A percentile compares a stretch with the other conserved stretches of the same genome.
Conservation (phyloP, 192 early-diverging fungal species). For the Coemansia sp. region DNA sequence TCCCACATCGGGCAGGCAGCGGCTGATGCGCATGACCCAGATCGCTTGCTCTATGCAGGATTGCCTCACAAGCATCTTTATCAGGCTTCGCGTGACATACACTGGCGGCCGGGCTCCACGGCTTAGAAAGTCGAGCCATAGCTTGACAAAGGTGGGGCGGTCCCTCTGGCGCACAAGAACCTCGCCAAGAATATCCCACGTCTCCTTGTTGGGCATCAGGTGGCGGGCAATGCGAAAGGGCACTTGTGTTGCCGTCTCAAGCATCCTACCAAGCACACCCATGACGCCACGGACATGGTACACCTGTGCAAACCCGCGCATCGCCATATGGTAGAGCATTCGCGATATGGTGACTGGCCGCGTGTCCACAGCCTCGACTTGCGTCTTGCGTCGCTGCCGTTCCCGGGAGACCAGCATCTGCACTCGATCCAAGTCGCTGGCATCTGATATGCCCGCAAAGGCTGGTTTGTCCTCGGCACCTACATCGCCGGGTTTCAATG, state of each 20-base stretch:
- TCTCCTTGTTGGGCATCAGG: conserved; percentile 44
- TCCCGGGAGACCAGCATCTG: conserved; percentile 28
- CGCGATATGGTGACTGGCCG: conserved; percentile 20
- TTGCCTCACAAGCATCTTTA: conserved; percentile 44
- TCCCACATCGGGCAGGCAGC: conserved; percentile 42
- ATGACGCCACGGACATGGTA: conserved; percentile 50
- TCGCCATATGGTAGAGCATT: conserved; percentile 45
- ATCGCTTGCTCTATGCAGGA: conserved; percentile 45
- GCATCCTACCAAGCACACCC: conserved; percentile 43
- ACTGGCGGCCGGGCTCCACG: conserved; percentile 44
- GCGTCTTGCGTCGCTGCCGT: conserved; percentile 10
- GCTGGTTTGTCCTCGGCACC: not conserved
- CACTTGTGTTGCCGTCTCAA: conserved; percentile 37
- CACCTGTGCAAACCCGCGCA: conserved; percentile 47
- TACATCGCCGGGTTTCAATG: not conserved
- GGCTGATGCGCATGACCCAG: conserved; percentile 54
- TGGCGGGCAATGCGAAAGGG: conserved; percentile 34
- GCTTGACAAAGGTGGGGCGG: conserved; percentile 42
- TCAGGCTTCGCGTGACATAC: conserved; percentile 27
- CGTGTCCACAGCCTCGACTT: not conserved
- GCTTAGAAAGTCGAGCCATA: conserved; percentile 49
- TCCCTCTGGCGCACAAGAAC: conserved; percentile 45
- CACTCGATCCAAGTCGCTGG: conserved; percentile 10
- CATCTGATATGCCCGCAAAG: not conserved
- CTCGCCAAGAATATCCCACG: conserved; percentile 44